Evolutionary conservation across 768 basidiomycete genomes (phyloP), one percentile per base, ranked within the genome.

Genomic region (Pleurotus cornucopiae): DNA sequence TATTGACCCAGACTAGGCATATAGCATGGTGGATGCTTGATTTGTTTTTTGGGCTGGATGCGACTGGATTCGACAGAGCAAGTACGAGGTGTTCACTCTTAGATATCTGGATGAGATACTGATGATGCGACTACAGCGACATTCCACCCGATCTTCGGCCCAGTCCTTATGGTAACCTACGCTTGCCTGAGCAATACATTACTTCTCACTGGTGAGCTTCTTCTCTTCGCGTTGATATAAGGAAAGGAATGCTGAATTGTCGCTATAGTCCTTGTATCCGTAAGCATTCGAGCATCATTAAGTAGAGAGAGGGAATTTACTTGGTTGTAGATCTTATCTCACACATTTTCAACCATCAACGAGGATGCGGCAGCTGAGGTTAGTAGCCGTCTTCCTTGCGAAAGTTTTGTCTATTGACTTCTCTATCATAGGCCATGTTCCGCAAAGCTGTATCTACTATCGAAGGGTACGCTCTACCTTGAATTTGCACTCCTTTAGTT

Each of bases 1-100:
- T 7, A 5, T 9, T 26, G 11, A 41, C 38, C 2, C 12, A 37
- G 25, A 44, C 14, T 38, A 70, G 69, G 5, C 61, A 62, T n/a
- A 91, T 95, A 54, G 85, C 88, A 0, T 97, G 93, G 94, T 96
- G 93, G 92, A 91, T 97, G 85, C 78, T 95, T 20, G 91, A 95
- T 65, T 69, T 94, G 7, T 92, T 84, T 82, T 98, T 98, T 64
- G 96, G 96, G n/a, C 79, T 98, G 5, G 96, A 98, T 69, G 92
- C 94, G 0, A 84, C 78, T 46, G 95, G 95, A 3, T 97, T 98
- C 63, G 83, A 91, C 60, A 77, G 76, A 64, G 83, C 94, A 20
- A 79, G 93, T 92, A 57, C 64, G 89, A 80, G 21, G 21, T 34
- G 2, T 9, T 52, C 18, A 20, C 18, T 12, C 6, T 53, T 16